Base-by-base conservation (phyloP, 164 flowering plant species). In the Nelumbo lutea region DNA sequence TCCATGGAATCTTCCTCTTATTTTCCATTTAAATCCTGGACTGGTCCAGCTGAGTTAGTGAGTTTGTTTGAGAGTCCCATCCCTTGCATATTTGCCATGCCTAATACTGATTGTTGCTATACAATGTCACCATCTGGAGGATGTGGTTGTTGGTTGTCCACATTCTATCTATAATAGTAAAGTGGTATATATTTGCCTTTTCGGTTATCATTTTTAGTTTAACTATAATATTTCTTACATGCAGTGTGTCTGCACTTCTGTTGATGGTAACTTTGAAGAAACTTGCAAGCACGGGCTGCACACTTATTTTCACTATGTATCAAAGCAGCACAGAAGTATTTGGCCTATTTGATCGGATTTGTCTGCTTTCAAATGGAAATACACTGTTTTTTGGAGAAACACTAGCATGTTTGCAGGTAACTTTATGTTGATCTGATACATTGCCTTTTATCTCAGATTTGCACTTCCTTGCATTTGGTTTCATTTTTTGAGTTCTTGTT, bases 301-400 rank as follows among this genome's bases (percentile, higher is more conserved):
- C 97, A 63, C 84, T 96, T 46, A 77, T 96, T 61, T 96, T 96
- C 75, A 92, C 95, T 56, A 87, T 96, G 75, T 76, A 86, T 80
- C 99, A 96, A 78, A 96, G 99, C 83, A 96, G 99, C 82, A 96
- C 99, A 1, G 99, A 96, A 86, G 99, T 96, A 44, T 96, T 96
- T 84, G 99, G 99, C 68, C 94, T 96, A 51, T 96, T 96, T 79
- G 99, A 92, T 73, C 82, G 99, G 50, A 96, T 96, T 65, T 96
- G 99, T 75, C 81, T 96, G 61, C 97, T 96, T 78, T 93, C 99
- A 72, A 96, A 93, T 81, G 99, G 99, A 71, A 96, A 96, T 69
- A 96, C 98, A 44, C 79, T 96, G 56, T 96, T 96, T 72, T 96
- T 96, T 77, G 99, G 99, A 65, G 99, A 93, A 85, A 96, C 99